phyloP scores from a whole-genome alignment of 768 basidiomycete species.

The Termitomyces sp. region DNA sequence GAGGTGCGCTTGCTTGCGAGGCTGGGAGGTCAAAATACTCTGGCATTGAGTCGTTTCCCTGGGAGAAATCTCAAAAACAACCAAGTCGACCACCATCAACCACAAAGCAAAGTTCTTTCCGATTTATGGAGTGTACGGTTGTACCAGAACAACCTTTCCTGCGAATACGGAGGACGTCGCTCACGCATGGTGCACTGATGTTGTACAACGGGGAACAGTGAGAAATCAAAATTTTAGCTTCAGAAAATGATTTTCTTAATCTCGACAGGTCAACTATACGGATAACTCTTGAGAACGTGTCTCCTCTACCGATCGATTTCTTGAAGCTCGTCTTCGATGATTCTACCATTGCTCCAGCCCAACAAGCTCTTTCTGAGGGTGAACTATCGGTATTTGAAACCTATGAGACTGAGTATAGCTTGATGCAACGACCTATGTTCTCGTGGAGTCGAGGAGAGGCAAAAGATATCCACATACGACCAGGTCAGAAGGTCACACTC shows the following conservation, averaged over 20 bases:
- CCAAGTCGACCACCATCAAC: conserved; percentile 20
- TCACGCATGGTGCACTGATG: conserved; percentile 94
- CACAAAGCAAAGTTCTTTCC: conserved; percentile 24
- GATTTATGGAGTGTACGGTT: conserved; percentile 79
- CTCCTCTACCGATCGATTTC: conserved; percentile 79
- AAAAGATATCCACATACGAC: conserved; percentile 55
- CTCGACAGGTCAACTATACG: conserved; percentile 71
- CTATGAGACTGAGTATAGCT: conserved; percentile 86
- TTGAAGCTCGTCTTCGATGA: conserved; percentile 87
- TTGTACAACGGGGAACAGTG: conserved; percentile 93
- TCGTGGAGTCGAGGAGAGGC: conserved; percentile 60
- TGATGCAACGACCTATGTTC: conserved; percentile 77
- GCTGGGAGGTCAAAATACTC: conserved; percentile 66
- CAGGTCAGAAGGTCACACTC: conserved; percentile 69
- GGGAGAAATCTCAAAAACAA: conserved; percentile 50
- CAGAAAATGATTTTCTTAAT: conserved; percentile 1
- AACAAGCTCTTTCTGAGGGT: conserved; percentile 75
- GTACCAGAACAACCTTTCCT: conserved; percentile 86
- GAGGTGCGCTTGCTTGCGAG: conserved; percentile 63
- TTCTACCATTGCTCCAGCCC: conserved; percentile 76
- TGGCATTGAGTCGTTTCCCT: conserved; percentile 70
- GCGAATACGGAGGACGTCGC: conserved; percentile 81
- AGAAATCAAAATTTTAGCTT: conserved; percentile 19
- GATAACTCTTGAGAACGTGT: conserved; percentile 89
- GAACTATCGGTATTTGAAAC: conserved; percentile 79